Conservation (phyloP, 345 rosid species). For the Brassica juncea region DNA sequence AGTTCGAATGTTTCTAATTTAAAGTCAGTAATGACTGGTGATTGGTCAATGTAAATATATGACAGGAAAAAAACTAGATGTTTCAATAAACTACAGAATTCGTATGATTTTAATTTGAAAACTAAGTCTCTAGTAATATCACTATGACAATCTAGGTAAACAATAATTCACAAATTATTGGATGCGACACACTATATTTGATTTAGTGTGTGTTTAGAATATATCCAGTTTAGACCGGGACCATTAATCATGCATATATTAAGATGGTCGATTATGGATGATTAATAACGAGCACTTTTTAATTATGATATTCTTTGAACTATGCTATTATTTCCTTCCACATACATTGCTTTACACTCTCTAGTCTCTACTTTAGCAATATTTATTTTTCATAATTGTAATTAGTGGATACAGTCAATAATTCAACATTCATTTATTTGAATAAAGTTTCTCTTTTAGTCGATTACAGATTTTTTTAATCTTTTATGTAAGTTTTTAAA, state of each 20-base stretch:
- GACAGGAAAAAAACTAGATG: neutral
- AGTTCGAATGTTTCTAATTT: neutral
- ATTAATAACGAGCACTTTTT: constrained; percentile 8
- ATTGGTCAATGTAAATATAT: neutral
- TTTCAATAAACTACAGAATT: neutral
- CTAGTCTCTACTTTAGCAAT: constrained; percentile 12
- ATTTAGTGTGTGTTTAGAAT: neutral
- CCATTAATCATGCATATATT: constrained; percentile 22
- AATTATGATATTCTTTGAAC: constrained; percentile 35
- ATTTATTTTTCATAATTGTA: neutral
- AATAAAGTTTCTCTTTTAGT: neutral
- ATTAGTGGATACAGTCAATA: constrained; percentile 29
- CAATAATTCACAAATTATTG: constrained; percentile 22
- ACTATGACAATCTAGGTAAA: neutral
- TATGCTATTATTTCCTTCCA: constrained; percentile 24
- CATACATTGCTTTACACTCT: constrained; percentile 12
- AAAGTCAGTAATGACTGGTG: neutral
- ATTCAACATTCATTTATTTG: constrained; percentile 19
- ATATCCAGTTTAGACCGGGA: neutral
- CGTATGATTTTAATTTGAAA: neutral
- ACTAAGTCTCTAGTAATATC: neutral
- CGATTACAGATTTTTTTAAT: neutral
- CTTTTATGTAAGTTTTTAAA: neutral
- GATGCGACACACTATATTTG: neutral
- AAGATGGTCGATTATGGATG: constrained; percentile 22